Base-by-base conservation (phyloP, 1,284 basidiomycete genomes). In the Leccinum angustisporum region DNA sequence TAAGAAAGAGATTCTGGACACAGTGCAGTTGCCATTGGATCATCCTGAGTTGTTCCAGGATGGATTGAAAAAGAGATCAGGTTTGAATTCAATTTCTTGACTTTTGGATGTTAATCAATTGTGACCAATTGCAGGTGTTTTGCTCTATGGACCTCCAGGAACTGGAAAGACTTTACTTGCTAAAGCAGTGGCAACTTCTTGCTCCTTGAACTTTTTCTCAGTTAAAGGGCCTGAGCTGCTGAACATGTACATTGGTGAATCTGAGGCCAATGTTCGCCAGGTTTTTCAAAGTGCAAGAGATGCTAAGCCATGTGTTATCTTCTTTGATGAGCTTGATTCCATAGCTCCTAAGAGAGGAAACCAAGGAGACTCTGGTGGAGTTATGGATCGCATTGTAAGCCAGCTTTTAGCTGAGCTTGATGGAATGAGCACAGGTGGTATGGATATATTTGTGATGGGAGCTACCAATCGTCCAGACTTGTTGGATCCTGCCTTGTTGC, bases 191-290 rank as follows among this genome's bases (percentile, higher is more conserved):
- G 95, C 95, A 7, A 95, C 94, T 0, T 94, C 94, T 1, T 96
- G 91, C 70, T 90, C 94, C 14, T 83, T 97, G 68, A 96, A 96
- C 72, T 96, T 96, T 76, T 90, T 96, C 74, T 94, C 92, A n/a
- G 91, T 99, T 72, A 98, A 98, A 74, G 97, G 97, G 0, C 97
- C 97, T 1, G 96, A 98, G 71, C 81, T 99, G 34, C 85, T 97
- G 51, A 97, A 97, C 75, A 97, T 98, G 87, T 98, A 98, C 76
- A 98, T 99, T 69, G 97, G 97, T 66, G 97, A 99, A 80, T 97
- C 95, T 6, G 97, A 99, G 75, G 93, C 95, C 38, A 96, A 97
- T 71, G 94, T 99, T 38, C 88, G 97, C 11, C 83, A 90, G 6
- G 87, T 99, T 1, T 99, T 99, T 73, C 91, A 94, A 70, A 86